Conservation (phyloP, 1,139 yeast genomes). For the Spencermartinsiella ligniputridi region DNA sequence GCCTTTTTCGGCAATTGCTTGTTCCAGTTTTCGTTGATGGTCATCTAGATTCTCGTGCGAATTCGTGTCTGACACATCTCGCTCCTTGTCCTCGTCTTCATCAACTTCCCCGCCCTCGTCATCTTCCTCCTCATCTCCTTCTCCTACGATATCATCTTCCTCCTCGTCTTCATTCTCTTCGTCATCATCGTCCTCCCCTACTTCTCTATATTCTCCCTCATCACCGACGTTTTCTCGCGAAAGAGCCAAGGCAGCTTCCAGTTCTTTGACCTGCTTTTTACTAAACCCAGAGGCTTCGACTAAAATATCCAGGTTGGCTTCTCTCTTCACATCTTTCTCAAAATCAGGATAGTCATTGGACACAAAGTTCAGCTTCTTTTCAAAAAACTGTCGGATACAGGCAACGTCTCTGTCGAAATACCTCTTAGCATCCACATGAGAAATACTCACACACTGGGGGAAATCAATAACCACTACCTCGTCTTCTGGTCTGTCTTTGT, state of each 20-base stretch:
- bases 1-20: slow-evolving; percentile 46
- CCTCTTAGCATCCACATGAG: slow-evolving; percentile 80
- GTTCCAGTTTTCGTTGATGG: slow-evolving; percentile 28
- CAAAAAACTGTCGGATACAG: slow-evolving; percentile 79
- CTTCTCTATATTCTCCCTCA: slow-evolving; percentile 23
- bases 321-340: slow-evolving; percentile 66
- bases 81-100: slow-evolving; percentile 33
- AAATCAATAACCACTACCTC: slow-evolving; percentile 87
- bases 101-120: slow-evolving; percentile 33
- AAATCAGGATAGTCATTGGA: slow-evolving; percentile 83
- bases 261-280: slow-evolving; percentile 64
- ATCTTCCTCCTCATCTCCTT: slow-evolving; percentile 36
- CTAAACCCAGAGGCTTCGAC: slow-evolving; percentile 91
- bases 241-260: slow-evolving; percentile 66
- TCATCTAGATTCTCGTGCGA: slow-evolving; percentile 33
- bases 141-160: slow-evolving; percentile 34
- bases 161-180: slow-evolving; percentile 19
- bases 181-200: slow-evolving; percentile 21
- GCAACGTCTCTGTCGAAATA: slow-evolving; percentile 91
- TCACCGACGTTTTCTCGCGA: slow-evolving; percentile 44
- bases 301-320: slow-evolving; percentile 66
- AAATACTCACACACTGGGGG: slow-evolving; percentile 95
- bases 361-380: slow-evolving; percentile 66
- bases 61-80: slow-evolving; percentile 14
- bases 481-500: slow-evolving; percentile 45